Conservation (phyloP, 2,329 filamentous ascomycete species). For the Aspergillus calidoustus region DNA sequence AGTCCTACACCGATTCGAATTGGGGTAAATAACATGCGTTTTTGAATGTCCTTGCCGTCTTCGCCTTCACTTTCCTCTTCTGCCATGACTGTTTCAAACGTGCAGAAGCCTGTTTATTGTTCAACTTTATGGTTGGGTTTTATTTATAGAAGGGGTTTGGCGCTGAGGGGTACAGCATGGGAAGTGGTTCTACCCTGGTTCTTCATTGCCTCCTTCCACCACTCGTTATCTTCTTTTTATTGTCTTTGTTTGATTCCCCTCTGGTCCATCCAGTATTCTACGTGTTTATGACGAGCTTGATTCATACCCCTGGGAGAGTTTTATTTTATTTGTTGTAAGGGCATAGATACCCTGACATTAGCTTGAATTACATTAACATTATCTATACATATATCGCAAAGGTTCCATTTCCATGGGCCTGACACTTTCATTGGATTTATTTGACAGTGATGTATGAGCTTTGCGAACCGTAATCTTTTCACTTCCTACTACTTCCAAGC, state of each 20-base stretch:
- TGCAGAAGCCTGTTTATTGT: neutral
- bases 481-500: neutral
- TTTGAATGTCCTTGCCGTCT: neutral
- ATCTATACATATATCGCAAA: neutral
- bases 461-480: neutral
- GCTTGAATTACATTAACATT: neutral
- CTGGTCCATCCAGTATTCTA: slow-evolving; percentile 15
- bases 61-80: slow-evolving; percentile 12
- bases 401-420: neutral
- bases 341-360: slow-evolving; percentile 8
- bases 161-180: slow-evolving; percentile 31
- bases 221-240: slow-evolving; percentile 10
- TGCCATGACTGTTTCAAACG: neutral
- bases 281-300: slow-evolving; percentile 27
- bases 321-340: slow-evolving; percentile 19
- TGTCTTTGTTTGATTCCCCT: slow-evolving; percentile 15
- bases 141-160: slow-evolving; percentile 20
- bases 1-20: slow-evolving; percentile 35
- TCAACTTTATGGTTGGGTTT: neutral
- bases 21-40: slow-evolving; percentile 28
- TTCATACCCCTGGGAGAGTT: slow-evolving; percentile 29
- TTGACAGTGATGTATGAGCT: neutral
- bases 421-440: neutral
- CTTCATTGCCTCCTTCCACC: neutral
- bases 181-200: slow-evolving; percentile 7